Conservation (phyloP, 192 early-diverging fungal genomes). For the Lobulomyces angularis region DNA sequence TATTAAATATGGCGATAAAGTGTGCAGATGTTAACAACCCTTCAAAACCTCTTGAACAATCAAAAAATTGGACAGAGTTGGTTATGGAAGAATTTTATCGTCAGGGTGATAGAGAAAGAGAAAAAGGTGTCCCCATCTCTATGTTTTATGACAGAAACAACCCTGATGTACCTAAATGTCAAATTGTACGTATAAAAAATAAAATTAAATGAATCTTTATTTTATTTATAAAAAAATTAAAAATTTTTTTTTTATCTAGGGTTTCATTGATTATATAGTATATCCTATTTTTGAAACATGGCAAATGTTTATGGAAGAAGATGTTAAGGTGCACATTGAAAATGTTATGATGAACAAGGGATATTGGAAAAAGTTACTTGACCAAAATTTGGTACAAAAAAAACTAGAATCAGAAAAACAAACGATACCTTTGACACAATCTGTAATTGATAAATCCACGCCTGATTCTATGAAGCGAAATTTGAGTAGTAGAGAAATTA, state of each 20-base stretch:
- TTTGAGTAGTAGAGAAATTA: too few species aligned
- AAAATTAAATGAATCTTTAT: constrained; percentile 1
- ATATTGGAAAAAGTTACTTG: constrained; percentile 31
- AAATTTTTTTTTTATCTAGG: constrained; percentile 6
- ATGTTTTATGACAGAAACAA: constrained; percentile 36
- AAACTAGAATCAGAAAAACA: too few species aligned
- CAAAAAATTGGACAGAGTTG: constrained; percentile 28
- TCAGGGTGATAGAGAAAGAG: constrained; percentile 38
- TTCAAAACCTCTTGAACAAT: constrained; percentile 22
- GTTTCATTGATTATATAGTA: constrained; percentile 43
- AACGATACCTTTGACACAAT: too few species aligned
- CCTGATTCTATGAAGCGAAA: too few species aligned
- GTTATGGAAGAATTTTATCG: constrained; percentile 39
- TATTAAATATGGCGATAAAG: constrained; percentile 36
- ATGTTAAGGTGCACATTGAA: constrained; percentile 14
- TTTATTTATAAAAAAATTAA: background rate
- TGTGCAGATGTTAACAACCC: constrained; percentile 44
- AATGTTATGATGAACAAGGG: constrained; percentile 23
- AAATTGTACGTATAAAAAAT: constrained; percentile 22
- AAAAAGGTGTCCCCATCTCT: constrained; percentile 24
- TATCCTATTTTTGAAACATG: constrained; percentile 30
- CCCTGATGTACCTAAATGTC: constrained; percentile 43
- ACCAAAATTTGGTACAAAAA: too few species aligned
- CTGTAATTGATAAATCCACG: too few species aligned
- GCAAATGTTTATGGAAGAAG: constrained; percentile 19